phyloP scores from a whole-genome alignment of 2,329 filamentous ascomycete genomes.

The Aureobasidium zeae region DNA sequence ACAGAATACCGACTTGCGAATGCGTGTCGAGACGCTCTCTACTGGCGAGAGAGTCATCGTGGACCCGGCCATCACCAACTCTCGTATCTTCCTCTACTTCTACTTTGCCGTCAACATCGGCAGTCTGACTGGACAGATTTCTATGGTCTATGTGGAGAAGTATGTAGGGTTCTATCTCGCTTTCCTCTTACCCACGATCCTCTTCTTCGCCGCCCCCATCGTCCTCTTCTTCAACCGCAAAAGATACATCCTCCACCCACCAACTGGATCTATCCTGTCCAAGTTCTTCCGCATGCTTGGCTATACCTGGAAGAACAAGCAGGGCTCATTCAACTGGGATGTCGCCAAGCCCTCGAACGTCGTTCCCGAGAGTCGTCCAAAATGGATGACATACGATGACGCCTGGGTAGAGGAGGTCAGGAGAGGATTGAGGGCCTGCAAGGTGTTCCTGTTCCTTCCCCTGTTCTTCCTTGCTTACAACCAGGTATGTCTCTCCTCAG shows the following conservation, averaged over 20 bases:
- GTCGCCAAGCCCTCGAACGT: slow-evolving; percentile 57
- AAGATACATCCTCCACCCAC: slow-evolving; percentile 52
- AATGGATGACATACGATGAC: slow-evolving; percentile 73
- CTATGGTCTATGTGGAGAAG: slow-evolving; percentile 57
- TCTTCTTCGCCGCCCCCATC: slow-evolving; percentile 46
- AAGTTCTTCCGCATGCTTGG: slow-evolving; percentile 56
- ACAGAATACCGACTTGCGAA: slow-evolving; percentile 33
- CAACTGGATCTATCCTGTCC: slow-evolving; percentile 61
- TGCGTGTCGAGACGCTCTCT: slow-evolving; percentile 30
- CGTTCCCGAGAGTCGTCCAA: slow-evolving; percentile 42
- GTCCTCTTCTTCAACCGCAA: slow-evolving; percentile 22
- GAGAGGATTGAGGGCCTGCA: slow-evolving; percentile 56
- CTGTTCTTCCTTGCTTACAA: slow-evolving; percentile 40
- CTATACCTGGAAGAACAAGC: slow-evolving; percentile 47
- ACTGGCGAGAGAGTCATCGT: slow-evolving; percentile 38
- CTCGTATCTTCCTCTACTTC: slow-evolving; percentile 50
- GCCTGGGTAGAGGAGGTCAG: slow-evolving; percentile 70
- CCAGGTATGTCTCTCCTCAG: not conserved
- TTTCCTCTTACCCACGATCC: slow-evolving; percentile 51
- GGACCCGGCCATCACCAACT: slow-evolving; percentile 37
- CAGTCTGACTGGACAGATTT: slow-evolving; percentile 52
- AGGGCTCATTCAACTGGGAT: slow-evolving; percentile 44
- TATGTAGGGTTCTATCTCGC: slow-evolving; percentile 57
- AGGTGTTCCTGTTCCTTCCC: slow-evolving; percentile 51
- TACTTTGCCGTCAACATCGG: slow-evolving; percentile 65